Evolutionary conservation across 78 protist genomes (phyloP), one percentile per base, ranked within the genome.

Genomic region (Bigelowiella natans): DNA sequence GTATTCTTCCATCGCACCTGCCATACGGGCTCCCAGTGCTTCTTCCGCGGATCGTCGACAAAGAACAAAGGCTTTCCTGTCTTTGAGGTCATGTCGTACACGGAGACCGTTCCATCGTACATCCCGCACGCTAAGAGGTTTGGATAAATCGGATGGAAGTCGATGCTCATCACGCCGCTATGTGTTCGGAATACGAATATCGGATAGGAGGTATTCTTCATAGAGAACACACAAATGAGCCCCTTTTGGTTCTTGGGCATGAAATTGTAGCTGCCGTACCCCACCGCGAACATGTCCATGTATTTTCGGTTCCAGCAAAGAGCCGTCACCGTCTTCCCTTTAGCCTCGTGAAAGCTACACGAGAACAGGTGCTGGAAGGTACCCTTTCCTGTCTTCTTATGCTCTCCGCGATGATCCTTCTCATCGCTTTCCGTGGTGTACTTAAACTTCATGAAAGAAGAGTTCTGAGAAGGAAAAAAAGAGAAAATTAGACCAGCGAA

Each of bases 241-340:
- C 96, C 98, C 0, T 40, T 0, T 26, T 83, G 87, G 90, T 94
- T 95, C 89, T 91, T 91, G 88, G 40, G 39, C 73, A 51, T 51
- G 86, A 95, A 96, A 86, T 96, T 96, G 91, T 92, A 95, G 38
- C 94, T 86, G 37, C 98, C 98, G 63, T 94, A 94, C 2, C 96
- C 95, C 1, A 95, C 97, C 0, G 95, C 96, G 31, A 96, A 93
- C 30, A 96, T 89, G 93, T 96, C 98, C 31, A 29, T 2, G 92
- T 94, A 95, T 63, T 88, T 39, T n/a, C 95, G 95, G 91, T 93
- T 93, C 95, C 95, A 95, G 37, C 86, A 0, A 3, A 36, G 34
- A 28, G 86, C 37, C 36, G 87, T 85, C 18, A 51, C 73, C 73
- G 73, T 51, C 73, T 51, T 51, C 34, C 18, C 18, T 18, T 51